A percentile compares a stretch with the other conserved stretches of the same genome.
phyloP scores from a whole-genome alignment of 2,329 filamentous ascomycete genomes.

The Sporothrix variecibatus region DNA sequence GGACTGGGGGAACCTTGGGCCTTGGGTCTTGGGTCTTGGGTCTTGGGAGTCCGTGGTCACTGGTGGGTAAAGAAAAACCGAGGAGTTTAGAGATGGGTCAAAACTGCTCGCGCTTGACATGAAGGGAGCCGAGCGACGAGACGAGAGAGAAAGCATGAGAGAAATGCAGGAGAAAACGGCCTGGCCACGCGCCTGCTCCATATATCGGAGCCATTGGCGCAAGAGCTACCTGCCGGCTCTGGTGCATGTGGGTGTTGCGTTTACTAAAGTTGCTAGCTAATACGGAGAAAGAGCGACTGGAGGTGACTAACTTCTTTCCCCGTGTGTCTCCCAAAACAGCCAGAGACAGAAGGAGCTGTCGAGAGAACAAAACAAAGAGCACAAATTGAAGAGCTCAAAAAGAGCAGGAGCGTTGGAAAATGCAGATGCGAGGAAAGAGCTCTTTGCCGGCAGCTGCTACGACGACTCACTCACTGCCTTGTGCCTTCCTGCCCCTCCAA shows the following conservation, averaged over 20 bases:
- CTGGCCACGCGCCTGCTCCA: constrained; percentile 3
- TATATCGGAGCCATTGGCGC: background rate
- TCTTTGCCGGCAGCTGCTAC: constrained; percentile 7
- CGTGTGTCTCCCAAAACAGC: background rate
- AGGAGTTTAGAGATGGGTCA: background rate
- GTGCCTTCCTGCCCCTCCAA: constrained; percentile 27
- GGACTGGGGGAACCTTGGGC: background rate
- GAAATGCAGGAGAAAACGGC: background rate
- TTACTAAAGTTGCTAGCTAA: background rate
- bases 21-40: background rate
- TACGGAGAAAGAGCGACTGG: background rate
- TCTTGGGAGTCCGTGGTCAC: background rate
- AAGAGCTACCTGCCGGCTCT: background rate
- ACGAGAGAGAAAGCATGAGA: background rate
- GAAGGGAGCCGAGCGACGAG: background rate
- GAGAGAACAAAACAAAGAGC: background rate
- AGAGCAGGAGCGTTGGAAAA: background rate
- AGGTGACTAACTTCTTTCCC: constrained; percentile 7
- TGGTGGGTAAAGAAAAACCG: background rate
- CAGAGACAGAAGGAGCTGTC: background rate
- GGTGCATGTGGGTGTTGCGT: background rate
- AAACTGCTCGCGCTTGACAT: constrained; percentile 4
- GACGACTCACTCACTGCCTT: background rate
- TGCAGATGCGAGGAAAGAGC: background rate
- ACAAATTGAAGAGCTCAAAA: background rate